A percentile compares a stretch with the other conserved stretches of the same genome.
Evolutionary conservation across 2,329 filamentous ascomycete genomes (phyloP).

Genomic region (Parasarocladium wereldwijsianum): DNA sequence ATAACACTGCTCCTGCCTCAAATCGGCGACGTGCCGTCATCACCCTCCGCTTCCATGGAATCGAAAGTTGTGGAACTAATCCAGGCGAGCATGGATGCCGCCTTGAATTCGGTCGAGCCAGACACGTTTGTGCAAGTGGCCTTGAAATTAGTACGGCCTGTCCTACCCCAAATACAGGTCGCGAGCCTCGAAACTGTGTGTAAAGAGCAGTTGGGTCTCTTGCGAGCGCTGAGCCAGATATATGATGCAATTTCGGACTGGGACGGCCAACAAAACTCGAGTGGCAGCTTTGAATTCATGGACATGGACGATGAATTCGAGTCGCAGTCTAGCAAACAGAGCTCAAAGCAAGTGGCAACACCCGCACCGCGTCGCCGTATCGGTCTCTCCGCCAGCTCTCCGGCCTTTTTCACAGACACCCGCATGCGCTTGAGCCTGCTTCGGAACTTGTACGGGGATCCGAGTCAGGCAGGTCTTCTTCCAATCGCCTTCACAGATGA

Average conservation of each 20-base stretch:
- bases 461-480: constrained; percentile 30
- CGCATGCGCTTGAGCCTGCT: constrained; percentile 30
- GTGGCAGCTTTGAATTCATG: constrained; percentile 38
- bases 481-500: constrained; percentile 34
- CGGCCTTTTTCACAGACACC: constrained; percentile 33
- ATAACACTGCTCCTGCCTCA: constrained; percentile 31
- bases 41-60: constrained; percentile 34
- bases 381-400: constrained; percentile 23
- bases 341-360: constrained; percentile 18
- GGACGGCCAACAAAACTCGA: constrained; percentile 16
- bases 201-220: constrained; percentile 22
- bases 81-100: constrained; percentile 23
- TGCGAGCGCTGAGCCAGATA: constrained; percentile 27
- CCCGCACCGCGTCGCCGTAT: constrained; percentile 32
- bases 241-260: constrained; percentile 18
- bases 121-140: constrained; percentile 29
- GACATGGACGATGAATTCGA: constrained; percentile 53
- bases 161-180: constrained; percentile 29
- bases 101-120: constrained; percentile 29
- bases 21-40: constrained; percentile 29
- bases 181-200: constrained; percentile 22
- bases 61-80: constrained; percentile 24
- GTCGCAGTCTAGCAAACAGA: constrained; percentile 38
- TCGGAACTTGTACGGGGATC: constrained; percentile 24
- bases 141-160: constrained; percentile 27